Evolutionary conservation across 306 rosid genomes (phyloP), one percentile per base, ranked within the genome.

Genomic region (Quercus aquifolioides): DNA sequence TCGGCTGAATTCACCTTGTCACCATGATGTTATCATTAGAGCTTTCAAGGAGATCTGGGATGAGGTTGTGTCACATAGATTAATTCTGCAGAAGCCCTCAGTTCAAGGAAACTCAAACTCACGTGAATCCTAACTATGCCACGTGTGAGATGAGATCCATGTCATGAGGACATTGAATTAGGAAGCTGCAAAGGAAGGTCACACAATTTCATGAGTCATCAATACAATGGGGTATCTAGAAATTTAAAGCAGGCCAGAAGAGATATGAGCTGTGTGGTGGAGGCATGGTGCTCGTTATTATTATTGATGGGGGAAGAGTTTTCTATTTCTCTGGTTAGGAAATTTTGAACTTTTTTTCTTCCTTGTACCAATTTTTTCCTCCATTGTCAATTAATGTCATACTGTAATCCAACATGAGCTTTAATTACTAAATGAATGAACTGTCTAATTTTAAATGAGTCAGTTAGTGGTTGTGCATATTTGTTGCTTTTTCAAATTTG

Each of bases 31-130:
- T 21, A 90, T 90, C 13, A 21, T 82, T 20, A 73, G 72, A 54
- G 92, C 79, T 35, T 90, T 88, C 86, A 62, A 65, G 15, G 82
- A 84, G 51, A 88, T 90, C 60, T 88, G 94, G 57, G 59, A 82
- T 2, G 86, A 87, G 12, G 86, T 86, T 0, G 74, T 90, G 23
- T 77, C 85, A 15, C 30, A 69, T 19, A 68, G 43, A 28, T 28
- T 35, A 15, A 68, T 68, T 23, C 10, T 33, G 2, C 79, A 75
- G 84, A 82, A 71, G 57, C 33, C 84, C 15, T 30, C 77, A 0
- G 52, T 70, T 33, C 6, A 49, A 20, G 15, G 8, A 49, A 35
- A 41, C 46, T 41, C 46, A 41, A 62, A 30, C 28, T 35, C 59
- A 5, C 17, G 74, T 74, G 81, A 56, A 52, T 63, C 51, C 51